These are phyloP conservation scores for Penicillium silybi DNA, from an alignment of 495 filamentous ascomycete genomes.

Conservation along the genomic window DNA sequence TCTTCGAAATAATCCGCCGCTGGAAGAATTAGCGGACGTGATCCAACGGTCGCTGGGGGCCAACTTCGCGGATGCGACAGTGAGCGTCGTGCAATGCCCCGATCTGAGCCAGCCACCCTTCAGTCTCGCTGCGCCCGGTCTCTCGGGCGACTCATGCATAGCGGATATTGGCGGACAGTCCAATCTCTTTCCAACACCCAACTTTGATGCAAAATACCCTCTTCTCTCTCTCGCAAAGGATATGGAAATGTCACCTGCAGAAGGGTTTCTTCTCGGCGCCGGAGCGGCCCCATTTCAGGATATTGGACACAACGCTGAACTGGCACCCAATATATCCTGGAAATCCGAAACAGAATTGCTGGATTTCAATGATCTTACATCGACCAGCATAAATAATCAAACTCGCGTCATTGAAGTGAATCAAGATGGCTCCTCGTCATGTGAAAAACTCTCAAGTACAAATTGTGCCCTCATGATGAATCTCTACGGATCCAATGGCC, in stretches of 20 bases:
- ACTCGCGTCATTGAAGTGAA: constrained; percentile 13
- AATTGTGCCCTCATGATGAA: constrained; percentile 40
- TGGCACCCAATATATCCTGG: constrained; percentile 35
- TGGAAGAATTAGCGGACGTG: constrained; percentile 21
- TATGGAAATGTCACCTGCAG: constrained; percentile 27
- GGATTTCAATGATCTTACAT: constrained; percentile 14
- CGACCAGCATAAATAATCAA: constrained; percentile 11
- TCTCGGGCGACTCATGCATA: constrained; percentile 31
- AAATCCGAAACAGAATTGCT: constrained; percentile 4
- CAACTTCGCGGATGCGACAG: constrained; percentile 24
- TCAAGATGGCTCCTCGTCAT: constrained; percentile 2
- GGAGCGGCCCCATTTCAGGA: constrained; percentile 40
- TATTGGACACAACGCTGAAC: constrained; percentile 34
- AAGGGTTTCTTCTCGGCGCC: constrained; percentile 31
- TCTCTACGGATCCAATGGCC: constrained; percentile 31
- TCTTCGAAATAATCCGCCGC: constrained; percentile 19
- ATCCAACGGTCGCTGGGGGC: constrained; percentile 18
- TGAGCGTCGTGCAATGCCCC: constrained; percentile 28
- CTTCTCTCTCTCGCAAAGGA: constrained; percentile 24
- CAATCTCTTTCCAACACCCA: constrained; percentile 31
- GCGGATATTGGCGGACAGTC: constrained; percentile 38
- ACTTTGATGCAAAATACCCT: constrained; percentile 27
- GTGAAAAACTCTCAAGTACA: constrained; percentile 9
- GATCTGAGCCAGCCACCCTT: constrained; percentile 36
- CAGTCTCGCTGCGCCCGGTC: constrained; percentile 30